These are phyloP conservation scores for Ensete ventricosum DNA, from an alignment of 176 grass and related monocot genomes.

Conservation along the genomic window DNA sequence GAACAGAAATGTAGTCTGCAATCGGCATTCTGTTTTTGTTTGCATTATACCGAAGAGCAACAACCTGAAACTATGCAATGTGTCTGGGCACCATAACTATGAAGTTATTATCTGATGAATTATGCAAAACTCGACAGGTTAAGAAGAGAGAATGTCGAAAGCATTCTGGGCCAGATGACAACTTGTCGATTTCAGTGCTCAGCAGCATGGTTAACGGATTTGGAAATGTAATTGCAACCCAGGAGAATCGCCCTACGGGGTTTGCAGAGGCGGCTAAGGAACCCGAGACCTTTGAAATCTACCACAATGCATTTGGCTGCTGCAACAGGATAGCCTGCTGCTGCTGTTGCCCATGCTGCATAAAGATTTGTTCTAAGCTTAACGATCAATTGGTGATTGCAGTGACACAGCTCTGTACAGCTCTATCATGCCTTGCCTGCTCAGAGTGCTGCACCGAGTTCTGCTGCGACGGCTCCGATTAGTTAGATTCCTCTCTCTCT, in stretches of 20 bases:
- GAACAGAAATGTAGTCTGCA: background rate
- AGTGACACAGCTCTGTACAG: slow-evolving; percentile 46
- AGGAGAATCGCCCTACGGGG: slow-evolving; percentile 29
- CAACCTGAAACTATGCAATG: background rate
- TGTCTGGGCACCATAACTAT: too few relatives aligned
- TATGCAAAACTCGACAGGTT: slow-evolving; percentile 14
- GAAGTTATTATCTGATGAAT: background rate
- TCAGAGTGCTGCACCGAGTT: slow-evolving; percentile 61
- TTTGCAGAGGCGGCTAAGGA: slow-evolving; percentile 31
- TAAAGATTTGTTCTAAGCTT: slow-evolving; percentile 56
- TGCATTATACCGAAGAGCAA: background rate
- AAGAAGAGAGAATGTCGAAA: slow-evolving; percentile 30
- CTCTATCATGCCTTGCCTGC: slow-evolving; percentile 71
- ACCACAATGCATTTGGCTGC: slow-evolving; percentile 48
- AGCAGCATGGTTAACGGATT: slow-evolving; percentile 51
- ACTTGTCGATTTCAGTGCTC: slow-evolving; percentile 18
- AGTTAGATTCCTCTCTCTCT: background rate
- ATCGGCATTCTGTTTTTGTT: slow-evolving; percentile 5
- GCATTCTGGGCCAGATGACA: slow-evolving; percentile 18
- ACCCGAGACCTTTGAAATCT: slow-evolving; percentile 34
- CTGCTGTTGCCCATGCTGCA: slow-evolving; percentile 74
- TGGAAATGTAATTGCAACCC: slow-evolving; percentile 55
- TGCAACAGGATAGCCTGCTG: slow-evolving; percentile 40
- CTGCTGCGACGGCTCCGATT: slow-evolving; percentile 46
- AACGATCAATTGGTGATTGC: slow-evolving; percentile 65